Evolutionary conservation across 2,329 filamentous ascomycete species (phyloP), one percentile per base, ranked within the genome.

Genomic region (Ascochyta lentis): DNA sequence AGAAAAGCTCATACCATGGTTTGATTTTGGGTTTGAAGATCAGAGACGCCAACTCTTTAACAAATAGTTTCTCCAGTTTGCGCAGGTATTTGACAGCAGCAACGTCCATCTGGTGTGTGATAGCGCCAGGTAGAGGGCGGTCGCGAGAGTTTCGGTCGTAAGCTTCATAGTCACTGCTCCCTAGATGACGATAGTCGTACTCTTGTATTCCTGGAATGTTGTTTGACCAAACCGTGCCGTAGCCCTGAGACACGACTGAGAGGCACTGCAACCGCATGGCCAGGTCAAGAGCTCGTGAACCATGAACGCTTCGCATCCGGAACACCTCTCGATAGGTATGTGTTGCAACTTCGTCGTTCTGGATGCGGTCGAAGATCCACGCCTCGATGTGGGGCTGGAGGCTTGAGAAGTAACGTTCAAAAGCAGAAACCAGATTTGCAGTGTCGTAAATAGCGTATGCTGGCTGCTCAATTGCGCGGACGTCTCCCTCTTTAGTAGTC

Each of bases 71-170:
- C 29, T 75, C 70, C 23, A 73, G 27, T 23, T 70, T 68, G 38
- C 68, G 63, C 7, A 73, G 55, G 29, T 67, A 69, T 29, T 73
- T 73, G 19, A 75, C 59, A 19, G 73, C 65, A 16, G 70, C 72
- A 31, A 76, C 73, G 40, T 76, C 73, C 60, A 74, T 70, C 48
- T 74, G 71, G 37, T 76, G 71, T 23, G 61, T 70, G 10, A 75
- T 75, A 13, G 69, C 69, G n/a, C 66, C 66, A 19, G 73, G 72
- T 3, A 76, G 61, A 13, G 72, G 71, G 24, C 70, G 65, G 35
- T 74, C 70, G 33, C 65, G 62, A 16, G 65, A 65, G n/a, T 67
- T 64, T 9, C 72, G 65, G 44, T 76, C 67, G 45, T 75, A 76
- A 1, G 72, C 71, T 56, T 74, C 71, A 40, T 76, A 76, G 22